Evolutionary conservation across 148 eudicot genomes (phyloP), one percentile per base, ranked within the genome.

Genomic region (Euryodendron excelsum): DNA sequence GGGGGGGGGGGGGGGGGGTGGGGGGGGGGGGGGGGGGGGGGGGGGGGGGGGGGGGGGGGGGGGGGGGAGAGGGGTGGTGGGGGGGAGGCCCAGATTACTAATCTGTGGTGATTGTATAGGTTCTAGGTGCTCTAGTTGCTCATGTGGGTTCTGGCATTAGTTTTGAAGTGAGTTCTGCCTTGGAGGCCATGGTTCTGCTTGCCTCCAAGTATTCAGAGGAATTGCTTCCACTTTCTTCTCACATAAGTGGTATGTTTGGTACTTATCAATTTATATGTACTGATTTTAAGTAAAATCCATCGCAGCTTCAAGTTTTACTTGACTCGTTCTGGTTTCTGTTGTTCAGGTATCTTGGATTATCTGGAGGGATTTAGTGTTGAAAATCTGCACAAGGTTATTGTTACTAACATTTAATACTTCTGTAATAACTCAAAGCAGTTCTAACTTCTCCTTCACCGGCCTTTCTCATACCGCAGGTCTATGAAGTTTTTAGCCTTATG

Each of bases 111-210:
- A 59, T 41, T 37, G 69, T 75, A 53, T 81, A 89, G 92, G 80
- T 89, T 67, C 75, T 87, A 67, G 92, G 90, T 37, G 85, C 90
- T 47, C 78, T 89, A 76, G 81, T 89, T 58, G 65, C 89, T 64
- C 92, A 89, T 83, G 80, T 89, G 39, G 90, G 92, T 77, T 89
- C 92, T 82, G 89, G 92, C 72, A 75, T 76, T 60, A 76, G 66
- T 78, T 66, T 77, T 80, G 90, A 87, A 79, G 92, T 87, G 60
- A 72, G 83, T 72, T 81, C 90, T 78, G 92, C 90, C 75, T 80
- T 89, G 81, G 87, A 89, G 34, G 80, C 81, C 65, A 79, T 89
- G 86, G 80, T 85, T 72, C 39, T 78, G 80, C 78, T 89, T 48
- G 92, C 90, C 50, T 84, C 85, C 17, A 80, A 65, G 74, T 76